Conservation (phyloP, 441 rosid species). For the Bocquillonia castaneifolia region DNA sequence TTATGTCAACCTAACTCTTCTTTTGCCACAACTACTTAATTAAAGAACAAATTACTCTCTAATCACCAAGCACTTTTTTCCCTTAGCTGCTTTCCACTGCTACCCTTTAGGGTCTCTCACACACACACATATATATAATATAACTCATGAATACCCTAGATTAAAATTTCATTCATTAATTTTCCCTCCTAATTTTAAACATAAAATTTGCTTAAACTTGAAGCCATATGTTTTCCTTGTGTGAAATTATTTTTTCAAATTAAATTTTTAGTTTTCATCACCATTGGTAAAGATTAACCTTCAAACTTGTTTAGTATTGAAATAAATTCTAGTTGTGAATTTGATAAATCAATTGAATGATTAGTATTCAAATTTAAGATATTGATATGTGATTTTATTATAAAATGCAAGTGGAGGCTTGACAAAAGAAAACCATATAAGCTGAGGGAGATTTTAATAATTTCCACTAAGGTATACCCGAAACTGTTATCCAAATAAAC, state of each 20-base stretch:
- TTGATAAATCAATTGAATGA: too few species aligned
- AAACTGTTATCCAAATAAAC: slow-evolving; percentile 19
- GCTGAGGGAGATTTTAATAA: slow-evolving; percentile 27
- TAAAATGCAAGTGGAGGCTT: not conserved
- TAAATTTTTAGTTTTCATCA: too few species aligned
- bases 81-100: slow-evolving; percentile 5
- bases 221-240: too few species aligned
- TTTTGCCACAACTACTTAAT: slow-evolving; percentile 12
- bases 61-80: slow-evolving; percentile 20
- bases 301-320: too few species aligned
- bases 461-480: slow-evolving; percentile 25
- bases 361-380: not conserved
- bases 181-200: too few species aligned
- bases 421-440: not conserved
- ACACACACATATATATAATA: too few species aligned
- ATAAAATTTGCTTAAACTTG: too few species aligned
- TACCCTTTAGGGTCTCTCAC: slow-evolving; percentile 6
- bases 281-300: too few species aligned
- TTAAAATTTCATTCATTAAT: not conserved
- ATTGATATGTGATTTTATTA: not conserved
- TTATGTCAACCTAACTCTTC: slow-evolving; percentile 39
- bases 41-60: slow-evolving; percentile 6
- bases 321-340: too few species aligned
- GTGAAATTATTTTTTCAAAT: too few species aligned
- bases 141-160: not conserved